These are phyloP conservation scores for Angophora floribunda DNA, from an alignment of 345 rosid genomes.

Conservation along the genomic window DNA sequence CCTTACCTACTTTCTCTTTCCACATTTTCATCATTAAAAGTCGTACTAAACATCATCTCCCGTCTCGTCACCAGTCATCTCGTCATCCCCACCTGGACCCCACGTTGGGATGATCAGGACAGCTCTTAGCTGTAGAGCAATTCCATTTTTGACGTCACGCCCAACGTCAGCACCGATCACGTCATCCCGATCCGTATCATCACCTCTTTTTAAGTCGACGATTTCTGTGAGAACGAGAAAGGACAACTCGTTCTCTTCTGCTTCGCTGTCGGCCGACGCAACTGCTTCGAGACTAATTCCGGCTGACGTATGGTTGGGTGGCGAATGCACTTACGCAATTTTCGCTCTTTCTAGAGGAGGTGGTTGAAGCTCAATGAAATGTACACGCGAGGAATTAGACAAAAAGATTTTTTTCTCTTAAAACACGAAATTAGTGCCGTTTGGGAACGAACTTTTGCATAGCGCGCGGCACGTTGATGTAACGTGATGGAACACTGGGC, in stretches of 20 bases:
- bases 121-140: background rate
- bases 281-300: background rate
- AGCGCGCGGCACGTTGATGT: rapidly evolving
- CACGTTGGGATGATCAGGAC: background rate
- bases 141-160: background rate
- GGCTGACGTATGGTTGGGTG: background rate
- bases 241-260: too few species aligned
- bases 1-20: background rate
- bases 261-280: too few species aligned
- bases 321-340: background rate
- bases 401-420: background rate
- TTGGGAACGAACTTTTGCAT: background rate
- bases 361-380: background rate
- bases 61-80: background rate
- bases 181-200: background rate
- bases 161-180: background rate
- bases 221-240: background rate
- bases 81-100: background rate
- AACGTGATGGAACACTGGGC: background rate
- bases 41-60: too few species aligned
- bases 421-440: background rate
- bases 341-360: background rate
- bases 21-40: background rate
- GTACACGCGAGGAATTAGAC: background rate
- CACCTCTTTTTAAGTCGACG: background rate